phyloP scores from a whole-genome alignment of 208 protist species.

The Crithidia brevicula region DNA sequence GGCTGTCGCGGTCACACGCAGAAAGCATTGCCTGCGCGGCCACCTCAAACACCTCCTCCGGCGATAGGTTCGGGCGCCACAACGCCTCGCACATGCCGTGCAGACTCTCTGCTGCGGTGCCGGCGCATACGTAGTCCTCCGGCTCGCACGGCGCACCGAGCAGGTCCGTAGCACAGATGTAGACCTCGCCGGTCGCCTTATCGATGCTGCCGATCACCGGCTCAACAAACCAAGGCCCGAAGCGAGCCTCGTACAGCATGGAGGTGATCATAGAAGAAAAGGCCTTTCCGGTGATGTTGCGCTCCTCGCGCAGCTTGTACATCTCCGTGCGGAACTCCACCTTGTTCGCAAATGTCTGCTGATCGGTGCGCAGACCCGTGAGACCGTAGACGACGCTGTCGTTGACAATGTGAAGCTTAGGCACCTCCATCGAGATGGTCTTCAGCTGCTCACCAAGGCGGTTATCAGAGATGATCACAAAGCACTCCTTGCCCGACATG shows the following conservation, averaged over 20 bases:
- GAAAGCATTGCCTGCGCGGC: slow-evolving; percentile 95
- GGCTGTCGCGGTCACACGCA: slow-evolving; percentile 96
- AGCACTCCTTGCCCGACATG: slow-evolving; percentile 99
- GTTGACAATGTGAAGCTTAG: slow-evolving; percentile 96
- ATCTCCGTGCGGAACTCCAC: slow-evolving; percentile 89
- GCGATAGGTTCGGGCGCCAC: slow-evolving; percentile 93
- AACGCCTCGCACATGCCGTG: slow-evolving; percentile 98
- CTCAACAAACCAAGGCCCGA: slow-evolving; percentile 98
- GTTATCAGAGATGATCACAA: slow-evolving; percentile 97
- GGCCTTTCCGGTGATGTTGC: slow-evolving; percentile 88
- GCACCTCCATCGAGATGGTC: slow-evolving; percentile 96
- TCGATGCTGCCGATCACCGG: slow-evolving; percentile 98
- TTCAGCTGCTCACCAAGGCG: slow-evolving; percentile 96
- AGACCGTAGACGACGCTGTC: slow-evolving; percentile 95
- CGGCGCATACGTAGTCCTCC: slow-evolving; percentile 97
- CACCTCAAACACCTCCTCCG: slow-evolving; percentile 98
- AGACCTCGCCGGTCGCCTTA: slow-evolving; percentile 93
- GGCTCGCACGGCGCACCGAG: slow-evolving; percentile 95
- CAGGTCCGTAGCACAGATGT: slow-evolving; percentile 95
- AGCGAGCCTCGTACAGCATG: slow-evolving; percentile 95
- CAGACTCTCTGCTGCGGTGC: slow-evolving; percentile 96
- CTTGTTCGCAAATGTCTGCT: slow-evolving; percentile 95
- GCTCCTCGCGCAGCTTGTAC: slow-evolving; percentile 92
- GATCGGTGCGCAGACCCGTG: slow-evolving; percentile 96
- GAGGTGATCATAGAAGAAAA: slow-evolving; percentile 80